Conservation (phyloP, 129 eudicot species). For the Arctium minus region DNA sequence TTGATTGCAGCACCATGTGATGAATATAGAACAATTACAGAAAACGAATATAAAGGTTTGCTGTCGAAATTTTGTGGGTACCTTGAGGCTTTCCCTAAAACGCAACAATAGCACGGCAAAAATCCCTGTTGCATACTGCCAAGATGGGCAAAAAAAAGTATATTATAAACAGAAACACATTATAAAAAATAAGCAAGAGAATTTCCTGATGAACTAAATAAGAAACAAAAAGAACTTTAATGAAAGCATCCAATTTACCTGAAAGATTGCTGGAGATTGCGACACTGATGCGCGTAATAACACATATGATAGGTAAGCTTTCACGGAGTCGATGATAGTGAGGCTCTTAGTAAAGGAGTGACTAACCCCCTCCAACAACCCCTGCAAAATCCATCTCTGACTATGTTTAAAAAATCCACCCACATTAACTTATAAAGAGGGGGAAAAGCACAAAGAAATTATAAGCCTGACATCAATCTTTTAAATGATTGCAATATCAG, state of each 20-base stretch:
- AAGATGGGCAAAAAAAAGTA: slow-evolving; percentile 9
- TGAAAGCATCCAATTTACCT: slow-evolving; percentile 47
- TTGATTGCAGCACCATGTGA: neutral
- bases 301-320: slow-evolving; percentile 90
- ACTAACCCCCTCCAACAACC: slow-evolving; percentile 84
- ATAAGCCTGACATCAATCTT: neutral
- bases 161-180: slow-evolving; percentile 12
- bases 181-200: neutral
- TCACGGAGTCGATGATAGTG: slow-evolving; percentile 84
- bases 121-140: slow-evolving; percentile 92
- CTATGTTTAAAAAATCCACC: neutral
- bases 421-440: neutral
- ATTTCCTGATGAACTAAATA: neutral
- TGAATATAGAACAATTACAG: neutral
- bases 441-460: neutral
- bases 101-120: slow-evolving; percentile 78
- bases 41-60: neutral
- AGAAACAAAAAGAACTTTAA: neutral
- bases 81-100: slow-evolving; percentile 92
- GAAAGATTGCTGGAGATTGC: slow-evolving; percentile 67
- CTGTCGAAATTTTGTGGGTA: slow-evolving; percentile 24
- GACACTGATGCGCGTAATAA: slow-evolving; percentile 87
- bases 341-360: slow-evolving; percentile 82
- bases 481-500: neutral
- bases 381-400: slow-evolving; percentile 47